A percentile compares a stretch with the other conserved stretches of the same genome.
Conservation (phyloP, 2,329 filamentous ascomycete genomes). For the Aschersonia sp. region DNA sequence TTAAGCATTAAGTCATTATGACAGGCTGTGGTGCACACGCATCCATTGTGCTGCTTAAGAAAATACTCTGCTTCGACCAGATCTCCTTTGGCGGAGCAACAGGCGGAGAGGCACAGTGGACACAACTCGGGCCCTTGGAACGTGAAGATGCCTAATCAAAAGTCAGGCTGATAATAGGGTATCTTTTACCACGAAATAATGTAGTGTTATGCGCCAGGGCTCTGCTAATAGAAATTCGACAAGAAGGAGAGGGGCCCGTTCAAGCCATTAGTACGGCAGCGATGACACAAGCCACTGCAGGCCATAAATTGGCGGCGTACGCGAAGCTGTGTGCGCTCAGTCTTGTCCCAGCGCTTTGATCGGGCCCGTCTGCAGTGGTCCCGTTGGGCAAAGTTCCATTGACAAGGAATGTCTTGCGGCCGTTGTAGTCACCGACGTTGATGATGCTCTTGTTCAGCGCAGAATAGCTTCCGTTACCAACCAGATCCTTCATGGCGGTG, state of each 20-base stretch:
- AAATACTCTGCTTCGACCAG: too few relatives aligned
- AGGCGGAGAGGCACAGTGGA: too few relatives aligned
- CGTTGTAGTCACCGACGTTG: slow-evolving; percentile 31
- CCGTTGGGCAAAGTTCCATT: slow-evolving; percentile 64
- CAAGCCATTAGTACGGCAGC: slow-evolving; percentile 29
- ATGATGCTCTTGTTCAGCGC: slow-evolving; percentile 47
- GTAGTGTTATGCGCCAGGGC: too few relatives aligned
- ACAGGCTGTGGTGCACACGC: too few relatives aligned
- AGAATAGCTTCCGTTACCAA: slow-evolving; percentile 49
- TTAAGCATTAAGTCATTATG: too few relatives aligned
- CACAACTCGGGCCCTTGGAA: too few relatives aligned
- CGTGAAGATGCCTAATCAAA: too few relatives aligned
- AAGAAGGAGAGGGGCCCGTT: slow-evolving; percentile 1
- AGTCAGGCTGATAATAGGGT: too few relatives aligned
- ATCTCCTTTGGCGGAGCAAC: too few relatives aligned
- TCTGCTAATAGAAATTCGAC: too few relatives aligned
- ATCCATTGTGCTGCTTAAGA: too few relatives aligned
- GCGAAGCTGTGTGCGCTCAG: slow-evolving; percentile 16
- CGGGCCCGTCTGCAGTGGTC: slow-evolving; percentile 30
- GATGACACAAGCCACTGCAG: slow-evolving; percentile 26
- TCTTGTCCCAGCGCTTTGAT: slow-evolving; percentile 21
- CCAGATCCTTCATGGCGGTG: slow-evolving; percentile 37
- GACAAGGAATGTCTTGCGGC: slow-evolving; percentile 44
- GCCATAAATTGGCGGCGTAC: slow-evolving; percentile 33
- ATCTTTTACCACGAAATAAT: too few relatives aligned